These are phyloP conservation scores for Kentomonas sorsogonicus DNA, from an alignment of 208 protist genomes.

Conservation along the genomic window DNA sequence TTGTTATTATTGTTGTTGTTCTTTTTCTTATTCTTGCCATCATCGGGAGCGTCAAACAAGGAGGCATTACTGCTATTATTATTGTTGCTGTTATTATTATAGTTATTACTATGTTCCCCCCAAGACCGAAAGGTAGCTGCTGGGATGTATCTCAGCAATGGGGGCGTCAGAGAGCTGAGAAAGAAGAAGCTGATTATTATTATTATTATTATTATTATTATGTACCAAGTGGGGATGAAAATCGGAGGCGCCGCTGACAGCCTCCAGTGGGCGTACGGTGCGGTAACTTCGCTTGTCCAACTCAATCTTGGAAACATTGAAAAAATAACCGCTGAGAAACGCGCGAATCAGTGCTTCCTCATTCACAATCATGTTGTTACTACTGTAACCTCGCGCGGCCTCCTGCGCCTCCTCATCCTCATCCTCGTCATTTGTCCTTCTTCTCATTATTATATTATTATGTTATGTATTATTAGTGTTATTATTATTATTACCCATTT, in stretches of 20 bases:
- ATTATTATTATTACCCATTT: not conserved
- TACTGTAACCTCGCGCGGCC: conserved; percentile 9
- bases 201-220: conserved; percentile 7
- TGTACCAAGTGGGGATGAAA: too few relatives aligned
- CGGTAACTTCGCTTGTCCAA: conserved; percentile 65
- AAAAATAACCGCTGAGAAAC: conserved; percentile 83
- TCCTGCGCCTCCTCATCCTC: conserved; percentile 14
- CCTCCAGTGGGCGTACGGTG: conserved; percentile 76
- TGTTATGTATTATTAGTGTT: not conserved
- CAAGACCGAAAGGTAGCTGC: conserved; percentile 68
- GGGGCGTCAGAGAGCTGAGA: conserved; percentile 24
- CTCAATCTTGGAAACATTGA: conserved; percentile 83
- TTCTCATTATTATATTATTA: not conserved
- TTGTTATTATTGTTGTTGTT: not conserved
- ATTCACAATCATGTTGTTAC: conserved; percentile 22
- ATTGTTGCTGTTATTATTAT: not conserved
- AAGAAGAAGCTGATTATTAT: not conserved
- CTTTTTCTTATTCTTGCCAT: too few relatives aligned
- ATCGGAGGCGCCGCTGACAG: conserved; percentile 18
- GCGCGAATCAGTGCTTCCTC: conserved; percentile 63
- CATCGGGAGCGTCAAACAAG: too few relatives aligned
- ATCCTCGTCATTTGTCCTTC: not conserved
- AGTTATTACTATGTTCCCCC: conserved; percentile 14
- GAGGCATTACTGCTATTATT: too few relatives aligned
- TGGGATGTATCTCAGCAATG: conserved; percentile 70